phyloP scores from a whole-genome alignment of 176 grass and related monocot species.

The Lolium rigidum region DNA sequence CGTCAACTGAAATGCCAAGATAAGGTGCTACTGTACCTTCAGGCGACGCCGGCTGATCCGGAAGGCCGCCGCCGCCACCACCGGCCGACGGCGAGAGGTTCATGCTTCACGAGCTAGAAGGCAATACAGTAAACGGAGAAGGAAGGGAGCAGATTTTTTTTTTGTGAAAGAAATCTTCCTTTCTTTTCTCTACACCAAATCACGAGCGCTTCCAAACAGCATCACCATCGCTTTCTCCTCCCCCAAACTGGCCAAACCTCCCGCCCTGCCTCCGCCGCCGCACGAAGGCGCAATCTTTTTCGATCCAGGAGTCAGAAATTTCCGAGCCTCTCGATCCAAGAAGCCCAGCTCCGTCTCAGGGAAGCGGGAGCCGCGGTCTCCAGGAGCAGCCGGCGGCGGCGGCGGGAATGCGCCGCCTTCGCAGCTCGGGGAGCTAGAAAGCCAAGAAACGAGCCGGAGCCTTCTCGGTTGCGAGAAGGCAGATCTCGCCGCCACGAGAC shows the following conservation, averaged over 20 bases:
- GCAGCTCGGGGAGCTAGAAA: conserved; percentile 12
- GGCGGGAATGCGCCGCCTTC: conserved; percentile 52
- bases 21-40: conserved; percentile 47
- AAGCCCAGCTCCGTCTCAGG: not conserved
- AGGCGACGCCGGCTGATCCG: conserved; percentile 48
- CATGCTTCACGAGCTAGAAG: conserved; percentile 43
- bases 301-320: conserved; percentile 28
- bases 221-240: conserved; percentile 41
- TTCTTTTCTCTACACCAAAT: conserved; percentile 43
- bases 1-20: conserved; percentile 43
- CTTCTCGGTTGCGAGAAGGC: conserved; percentile 12
- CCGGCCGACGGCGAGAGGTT: conserved; percentile 52
- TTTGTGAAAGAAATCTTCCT: not conserved
- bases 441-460: conserved; percentile 5
- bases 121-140: conserved; percentile 4
- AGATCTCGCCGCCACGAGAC: conserved; percentile 51
- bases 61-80: conserved; percentile 9
- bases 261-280: not conserved
- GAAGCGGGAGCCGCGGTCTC: not conserved
- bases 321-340: not conserved
- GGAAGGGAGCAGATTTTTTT: not conserved
- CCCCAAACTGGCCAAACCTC: conserved; percentile 33
- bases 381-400: not conserved
- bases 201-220: conserved; percentile 45
- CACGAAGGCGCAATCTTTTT: conserved; percentile 21